Evolutionary conservation across 2,329 filamentous ascomycete genomes (phyloP).

Genomic region (Colletotrichum sp.): DNA sequence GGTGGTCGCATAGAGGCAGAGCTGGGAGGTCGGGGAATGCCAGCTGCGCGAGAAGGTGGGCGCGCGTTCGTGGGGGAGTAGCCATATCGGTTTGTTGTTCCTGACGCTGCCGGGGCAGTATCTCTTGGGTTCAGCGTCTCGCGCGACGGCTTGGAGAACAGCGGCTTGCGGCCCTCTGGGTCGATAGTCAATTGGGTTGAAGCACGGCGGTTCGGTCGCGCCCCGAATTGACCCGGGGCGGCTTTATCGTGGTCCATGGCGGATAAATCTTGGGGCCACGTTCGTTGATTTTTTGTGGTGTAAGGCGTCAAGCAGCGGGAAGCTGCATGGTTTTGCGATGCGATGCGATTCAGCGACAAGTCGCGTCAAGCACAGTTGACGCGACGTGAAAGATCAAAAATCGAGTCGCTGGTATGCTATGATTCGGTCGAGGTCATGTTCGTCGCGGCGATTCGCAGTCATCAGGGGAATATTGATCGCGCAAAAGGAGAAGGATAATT

Average conservation of each 20-base stretch:
- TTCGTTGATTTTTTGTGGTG: not conserved
- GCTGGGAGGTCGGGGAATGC: not conserved
- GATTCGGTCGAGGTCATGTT: not conserved
- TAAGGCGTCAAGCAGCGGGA: constrained; percentile 4
- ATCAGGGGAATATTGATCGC: constrained; percentile 7
- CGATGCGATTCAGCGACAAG: not conserved
- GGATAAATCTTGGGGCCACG: not conserved
- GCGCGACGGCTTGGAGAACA: constrained; percentile 34
- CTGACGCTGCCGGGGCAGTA: constrained; percentile 2
- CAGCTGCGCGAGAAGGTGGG: constrained; percentile 8
- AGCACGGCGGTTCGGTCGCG: constrained; percentile 26
- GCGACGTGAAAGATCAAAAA: not conserved
- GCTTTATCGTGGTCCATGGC: constrained; percentile 28
- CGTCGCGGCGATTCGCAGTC: not conserved
- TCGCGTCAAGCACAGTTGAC: constrained; percentile 17
- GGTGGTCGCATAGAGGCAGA: not conserved
- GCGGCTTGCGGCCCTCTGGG: constrained; percentile 42
- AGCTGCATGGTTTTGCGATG: constrained; percentile 13
- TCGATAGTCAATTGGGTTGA: constrained; percentile 34
- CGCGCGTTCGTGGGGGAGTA: constrained; percentile 21
- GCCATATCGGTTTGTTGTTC: constrained; percentile 16
- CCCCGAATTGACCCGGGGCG: constrained; percentile 18
- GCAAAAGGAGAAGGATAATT: constrained; percentile 6
- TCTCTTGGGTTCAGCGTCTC: constrained; percentile 18
- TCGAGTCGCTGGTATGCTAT: not conserved